These are phyloP conservation scores for Malus hybrid DNA, from an alignment of 331 rosid genomes.

Conservation along the genomic window DNA sequence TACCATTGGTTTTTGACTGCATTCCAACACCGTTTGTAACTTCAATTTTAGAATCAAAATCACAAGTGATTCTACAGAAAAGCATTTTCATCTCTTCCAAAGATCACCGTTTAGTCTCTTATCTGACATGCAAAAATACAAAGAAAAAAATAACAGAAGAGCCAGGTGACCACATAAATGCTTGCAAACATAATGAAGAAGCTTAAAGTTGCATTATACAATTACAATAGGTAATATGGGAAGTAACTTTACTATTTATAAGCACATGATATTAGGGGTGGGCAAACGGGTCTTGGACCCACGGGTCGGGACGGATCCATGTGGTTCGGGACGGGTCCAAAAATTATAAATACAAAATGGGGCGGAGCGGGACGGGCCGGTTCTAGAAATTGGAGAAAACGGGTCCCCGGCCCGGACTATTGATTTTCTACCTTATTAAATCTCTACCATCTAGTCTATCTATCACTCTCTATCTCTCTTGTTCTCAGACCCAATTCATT, in stretches of 20 bases:
- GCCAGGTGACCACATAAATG: neutral
- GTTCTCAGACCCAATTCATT: too few species aligned
- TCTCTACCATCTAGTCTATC: too few species aligned
- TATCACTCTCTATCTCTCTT: too few species aligned
- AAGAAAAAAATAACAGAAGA: conserved; percentile 34
- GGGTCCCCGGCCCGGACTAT: rapidly evolving
- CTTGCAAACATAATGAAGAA: neutral
- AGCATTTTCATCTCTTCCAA: conserved; percentile 64
- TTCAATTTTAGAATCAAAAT: neutral
- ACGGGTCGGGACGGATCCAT: too few species aligned
- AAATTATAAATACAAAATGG: too few species aligned
- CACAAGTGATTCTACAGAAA: neutral
- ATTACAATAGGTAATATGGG: too few species aligned
- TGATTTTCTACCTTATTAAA: too few species aligned
- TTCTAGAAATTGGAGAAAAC: too few species aligned
- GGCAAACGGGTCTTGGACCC: too few species aligned
- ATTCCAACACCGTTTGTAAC: neutral
- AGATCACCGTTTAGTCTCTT: conserved; percentile 52
- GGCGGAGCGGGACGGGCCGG: rapidly evolving
- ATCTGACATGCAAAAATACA: conserved; percentile 18
- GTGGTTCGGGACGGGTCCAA: rapidly evolving
- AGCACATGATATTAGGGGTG: too few species aligned
- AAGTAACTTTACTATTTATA: too few species aligned
- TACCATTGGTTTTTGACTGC: neutral
- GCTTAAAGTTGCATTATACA: too few species aligned